Evolutionary conservation across 2,329 filamentous ascomycete genomes (phyloP), one percentile per base, ranked within the genome.

Genomic region (Beauveria rudraprayagi): DNA sequence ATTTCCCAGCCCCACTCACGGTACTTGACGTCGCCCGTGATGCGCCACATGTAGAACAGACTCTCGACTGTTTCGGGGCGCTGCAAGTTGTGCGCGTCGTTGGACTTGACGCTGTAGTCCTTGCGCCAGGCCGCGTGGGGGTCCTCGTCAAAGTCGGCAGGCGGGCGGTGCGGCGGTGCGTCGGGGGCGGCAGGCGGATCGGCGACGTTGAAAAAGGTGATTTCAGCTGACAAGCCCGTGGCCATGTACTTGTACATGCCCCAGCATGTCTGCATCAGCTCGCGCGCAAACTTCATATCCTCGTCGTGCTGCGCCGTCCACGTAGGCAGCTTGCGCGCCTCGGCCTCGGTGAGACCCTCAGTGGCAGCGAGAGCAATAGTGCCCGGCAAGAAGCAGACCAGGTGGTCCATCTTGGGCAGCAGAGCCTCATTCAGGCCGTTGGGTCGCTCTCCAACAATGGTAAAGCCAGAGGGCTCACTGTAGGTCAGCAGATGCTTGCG

Each of bases 1-100:
- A 99, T 97, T 67, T 96, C 88, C 94, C 94, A 99, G 16, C 94
- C 94, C 93, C 93, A 97, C 69, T 97, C 86, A 28, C 94, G 85
- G 75, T 99, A 99, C 66, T 86, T 88, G 44, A 84, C 79, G 64
- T 99, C 92, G 28, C 90, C 91, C 0, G 94, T 99, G 73, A 99
- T 96, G 64, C 94, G 88, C 89, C 93, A 99, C 92, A 99, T 96
- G 77, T 97, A 96, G 70, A 99, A 92, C 63, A 99, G 78, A 63
- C 87, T 92, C 77, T 99, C 94, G n/a, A 97, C 87, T 0, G 94
- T 97, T 78, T 99, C 94, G 0, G 94, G 94, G 37, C 94, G 85
- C 75, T 97, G 94, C 40, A 99, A 80, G 71, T 99, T 99, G 76
- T 97, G 94, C 57, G 82, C 78, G 72, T 99, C 94, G n/a, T 85